Evolutionary conservation across 2,329 filamentous ascomycete species (phyloP).

Genomic region (Myriangium duriaei): DNA sequence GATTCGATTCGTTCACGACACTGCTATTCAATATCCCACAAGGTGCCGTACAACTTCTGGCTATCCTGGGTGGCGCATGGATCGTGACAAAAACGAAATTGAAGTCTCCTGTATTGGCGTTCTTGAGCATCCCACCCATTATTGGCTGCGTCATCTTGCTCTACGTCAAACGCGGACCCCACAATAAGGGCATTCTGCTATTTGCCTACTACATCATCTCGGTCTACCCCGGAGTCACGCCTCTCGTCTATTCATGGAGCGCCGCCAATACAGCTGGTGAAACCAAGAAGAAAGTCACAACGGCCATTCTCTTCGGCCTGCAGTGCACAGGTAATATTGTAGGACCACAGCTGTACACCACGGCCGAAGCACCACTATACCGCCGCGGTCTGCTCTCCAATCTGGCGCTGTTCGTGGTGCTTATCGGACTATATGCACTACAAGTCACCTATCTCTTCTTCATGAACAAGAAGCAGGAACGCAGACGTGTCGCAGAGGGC

Average conservation of each 20-base stretch:
- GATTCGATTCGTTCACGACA: constrained; percentile 42
- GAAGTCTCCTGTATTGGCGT: constrained; percentile 43
- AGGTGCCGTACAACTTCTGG: constrained; percentile 46
- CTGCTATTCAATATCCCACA: constrained; percentile 52
- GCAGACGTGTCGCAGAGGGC: constrained; percentile 42
- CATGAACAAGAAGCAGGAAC: constrained; percentile 44
- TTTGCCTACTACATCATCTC: constrained; percentile 49
- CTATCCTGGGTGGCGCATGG: constrained; percentile 46
- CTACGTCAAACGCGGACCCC: constrained; percentile 31
- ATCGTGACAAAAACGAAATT: constrained; percentile 41
- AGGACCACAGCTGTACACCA: constrained; percentile 52
- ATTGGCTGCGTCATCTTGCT: constrained; percentile 44
- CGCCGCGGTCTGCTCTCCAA: constrained; percentile 46
- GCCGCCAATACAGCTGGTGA: constrained; percentile 54
- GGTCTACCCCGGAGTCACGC: constrained; percentile 48
- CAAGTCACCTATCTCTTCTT: constrained; percentile 37
- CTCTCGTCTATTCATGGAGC: constrained; percentile 49
- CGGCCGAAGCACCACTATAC: constrained; percentile 47
- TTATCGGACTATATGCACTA: constrained; percentile 40
- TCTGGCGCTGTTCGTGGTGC: constrained; percentile 46
- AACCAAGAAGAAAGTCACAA: constrained; percentile 56
- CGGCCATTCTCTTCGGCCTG: constrained; percentile 52
- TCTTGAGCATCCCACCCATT: constrained; percentile 42
- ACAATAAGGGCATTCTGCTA: constrained; percentile 39
- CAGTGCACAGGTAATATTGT: constrained; percentile 55